Percentiles rank a stretch among this genome's conserved stretches.
phyloP scores from a whole-genome alignment of 192 early-diverging fungal species.

The Backusella mclennaniae region DNA sequence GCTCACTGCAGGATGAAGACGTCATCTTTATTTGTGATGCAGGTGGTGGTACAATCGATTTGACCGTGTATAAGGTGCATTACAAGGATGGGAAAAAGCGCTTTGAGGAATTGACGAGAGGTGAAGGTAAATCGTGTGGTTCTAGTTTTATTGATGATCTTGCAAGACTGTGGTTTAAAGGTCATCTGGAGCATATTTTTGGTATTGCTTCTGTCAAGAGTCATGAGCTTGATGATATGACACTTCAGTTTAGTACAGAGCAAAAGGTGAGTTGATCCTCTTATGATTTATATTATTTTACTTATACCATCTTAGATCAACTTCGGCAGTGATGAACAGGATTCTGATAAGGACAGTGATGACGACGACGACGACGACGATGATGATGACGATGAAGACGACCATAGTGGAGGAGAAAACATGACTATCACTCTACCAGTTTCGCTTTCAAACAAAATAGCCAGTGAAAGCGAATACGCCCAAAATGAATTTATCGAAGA shows the following conservation, averaged over 20 bases:
- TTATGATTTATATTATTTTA: background rate
- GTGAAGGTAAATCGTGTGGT: constrained; percentile 49
- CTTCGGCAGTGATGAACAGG: background rate
- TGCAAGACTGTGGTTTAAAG: background rate
- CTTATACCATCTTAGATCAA: background rate
- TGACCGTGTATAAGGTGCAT: constrained; percentile 49
- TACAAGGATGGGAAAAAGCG: constrained; percentile 23
- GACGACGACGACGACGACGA: background rate
- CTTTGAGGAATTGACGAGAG: constrained; percentile 40
- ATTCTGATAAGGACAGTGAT: background rate
- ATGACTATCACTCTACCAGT: constrained; percentile 28
- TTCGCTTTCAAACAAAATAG: constrained; percentile 46
- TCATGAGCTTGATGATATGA: background rate
- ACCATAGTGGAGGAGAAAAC: no score
- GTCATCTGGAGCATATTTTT: background rate
- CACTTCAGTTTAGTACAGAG: background rate
- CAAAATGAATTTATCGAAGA: constrained; percentile 49
- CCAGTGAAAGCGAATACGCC: constrained; percentile 39
- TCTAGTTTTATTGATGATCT: constrained; percentile 46
- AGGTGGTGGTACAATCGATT: constrained; percentile 56
- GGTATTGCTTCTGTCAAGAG: background rate
- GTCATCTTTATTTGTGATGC: constrained; percentile 58
- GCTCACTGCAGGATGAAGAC: constrained; percentile 46
- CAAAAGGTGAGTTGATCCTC: background rate
- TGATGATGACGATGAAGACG: constrained; percentile 19